Evolutionary conservation across 768 basidiomycete genomes (phyloP), one percentile per base, ranked within the genome.

Genomic region (Steccherinum ochraceum): DNA sequence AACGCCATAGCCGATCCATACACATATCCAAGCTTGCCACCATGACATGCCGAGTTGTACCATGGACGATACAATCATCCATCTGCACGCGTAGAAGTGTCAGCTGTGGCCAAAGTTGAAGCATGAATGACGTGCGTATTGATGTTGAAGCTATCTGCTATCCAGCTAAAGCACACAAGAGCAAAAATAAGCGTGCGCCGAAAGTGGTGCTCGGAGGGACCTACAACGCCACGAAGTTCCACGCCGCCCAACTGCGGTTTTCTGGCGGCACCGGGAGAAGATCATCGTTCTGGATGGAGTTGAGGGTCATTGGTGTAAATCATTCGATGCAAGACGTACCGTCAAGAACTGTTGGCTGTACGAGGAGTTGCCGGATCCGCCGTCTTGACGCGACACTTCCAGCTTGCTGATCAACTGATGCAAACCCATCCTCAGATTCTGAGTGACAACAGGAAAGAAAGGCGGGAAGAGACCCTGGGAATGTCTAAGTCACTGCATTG

Each of bases 21-120:
- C 84, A 52, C 83, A 89, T 48, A 91, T 74, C 85, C 89, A 87
- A 13, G 89, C 83, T 63, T 89, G 84, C 86, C 86, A 90, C 86
- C 86, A 89, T 0, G 83, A 83, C 24, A 89, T 74, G 2, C 84
- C 83, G 24, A 81, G 66, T 54, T 84, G 78, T 25, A 83, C 75
- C 85, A 88, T 86, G 12, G 83, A 82, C 24, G 83, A 85, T 0
- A 76, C 83, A 52, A 87, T 86, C 83, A 83, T 83, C 84, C 82
- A 86, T 52, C 82, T 85, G 49, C n/a, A 52, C 41, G 27, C 54
- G n/a, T n/a, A n/a, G n/a, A 26, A 42, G 25, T 7, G 40, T 18
- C 27, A 27, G 16, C 10, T 18, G 13, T 23, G 40, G 35, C 45
- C 12, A 16, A 40, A 4, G 12, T 3, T 13, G 47, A 25, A 35